These are phyloP conservation scores for Apiotrichum veenhuisii DNA, from an alignment of 1,284 basidiomycete species.

Conservation along the genomic window DNA sequence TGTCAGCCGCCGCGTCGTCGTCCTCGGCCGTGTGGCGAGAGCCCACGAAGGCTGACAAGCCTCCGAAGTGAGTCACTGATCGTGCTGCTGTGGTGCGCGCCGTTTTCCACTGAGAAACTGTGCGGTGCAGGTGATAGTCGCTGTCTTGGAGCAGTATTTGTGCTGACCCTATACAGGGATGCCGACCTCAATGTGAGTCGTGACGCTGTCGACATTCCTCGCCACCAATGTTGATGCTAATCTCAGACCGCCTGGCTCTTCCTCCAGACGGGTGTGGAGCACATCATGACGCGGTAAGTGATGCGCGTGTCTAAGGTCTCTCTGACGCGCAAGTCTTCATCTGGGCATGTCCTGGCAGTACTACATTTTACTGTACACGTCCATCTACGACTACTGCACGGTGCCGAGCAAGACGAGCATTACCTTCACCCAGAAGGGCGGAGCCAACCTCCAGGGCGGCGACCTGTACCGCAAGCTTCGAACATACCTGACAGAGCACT, in stretches of 20 bases:
- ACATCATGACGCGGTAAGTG: constrained; percentile 73
- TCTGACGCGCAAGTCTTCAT: constrained; percentile 57
- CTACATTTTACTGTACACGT: constrained; percentile 90
- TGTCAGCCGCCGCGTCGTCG: constrained; percentile 11
- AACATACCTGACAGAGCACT: constrained; percentile 75
- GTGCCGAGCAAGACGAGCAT: constrained; percentile 15
- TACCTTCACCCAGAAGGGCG: constrained; percentile 56
- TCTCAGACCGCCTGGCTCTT: constrained; percentile 78
- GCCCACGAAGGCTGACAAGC: constrained; percentile 28
- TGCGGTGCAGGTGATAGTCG: neutral
- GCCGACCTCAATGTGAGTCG: constrained; percentile 28
- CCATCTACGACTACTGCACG: constrained; percentile 96
- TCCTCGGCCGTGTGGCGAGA: constrained; percentile 17
- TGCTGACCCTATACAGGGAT: constrained; percentile 24
- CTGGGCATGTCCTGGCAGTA: constrained; percentile 85
- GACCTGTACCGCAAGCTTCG: constrained; percentile 89
- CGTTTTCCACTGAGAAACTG: neutral
- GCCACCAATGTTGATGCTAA: constrained; percentile 4
- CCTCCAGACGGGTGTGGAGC: constrained; percentile 82
- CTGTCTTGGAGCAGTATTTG: neutral
- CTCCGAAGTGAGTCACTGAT: constrained; percentile 35
- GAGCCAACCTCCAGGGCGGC: constrained; percentile 90
- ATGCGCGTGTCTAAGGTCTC: neutral
- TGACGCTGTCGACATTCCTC: neutral
- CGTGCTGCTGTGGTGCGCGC: neutral